Evolutionary conservation across 352 stramenopile species (phyloP), one percentile per base, ranked within the genome.

Genomic region (Plasmopara halstedii): DNA sequence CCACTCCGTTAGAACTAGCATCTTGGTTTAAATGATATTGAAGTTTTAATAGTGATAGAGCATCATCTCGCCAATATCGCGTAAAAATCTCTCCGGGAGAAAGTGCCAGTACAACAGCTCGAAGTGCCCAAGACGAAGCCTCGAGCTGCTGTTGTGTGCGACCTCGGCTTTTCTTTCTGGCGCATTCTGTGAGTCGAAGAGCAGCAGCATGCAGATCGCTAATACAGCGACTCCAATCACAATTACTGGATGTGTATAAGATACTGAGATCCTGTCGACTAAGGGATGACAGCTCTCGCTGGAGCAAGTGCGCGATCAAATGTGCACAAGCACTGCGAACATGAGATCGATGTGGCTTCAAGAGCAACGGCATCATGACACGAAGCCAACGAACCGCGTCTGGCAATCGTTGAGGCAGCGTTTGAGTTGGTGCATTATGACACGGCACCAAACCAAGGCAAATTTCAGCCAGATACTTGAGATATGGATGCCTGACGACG

Each of bases 1-100:
- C 27, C 0, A 61, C 45, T 14, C 67, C 37, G 5, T 51, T 42
- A 2, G 49, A 56, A 3, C 20, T 46, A 0, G 56, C 43, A 20
- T 85, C 73, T 46, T 88, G 85, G 50, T 82, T 80, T n/a, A 85
- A 63, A 36, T 84, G 64, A 15, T 70, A 75, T 46, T 87, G 75
- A 6, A 85, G 50, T 19, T 72, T 62, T 6, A 87, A 43, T 8
- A 88, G 42, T 3, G 64, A 58, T 9, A 74, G 61, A 2, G 64
- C 50, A 37, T 91, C 79, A 34, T 88, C 76, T 34, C 73, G 76
- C 75, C 79, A 91, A 26, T 86, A 88, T 0, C 72, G 70, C 14
- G 43, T 56, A 13, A 88, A 91, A 25, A 88, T 76, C 40, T 87
- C 77, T 4, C 57, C 64, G 3, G 74, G 71, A 18, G 70, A 48